Evolutionary conservation across 2,329 filamentous ascomycete genomes (phyloP), one percentile per base, ranked within the genome.

Genomic region (Neocucurbitaria cava): DNA sequence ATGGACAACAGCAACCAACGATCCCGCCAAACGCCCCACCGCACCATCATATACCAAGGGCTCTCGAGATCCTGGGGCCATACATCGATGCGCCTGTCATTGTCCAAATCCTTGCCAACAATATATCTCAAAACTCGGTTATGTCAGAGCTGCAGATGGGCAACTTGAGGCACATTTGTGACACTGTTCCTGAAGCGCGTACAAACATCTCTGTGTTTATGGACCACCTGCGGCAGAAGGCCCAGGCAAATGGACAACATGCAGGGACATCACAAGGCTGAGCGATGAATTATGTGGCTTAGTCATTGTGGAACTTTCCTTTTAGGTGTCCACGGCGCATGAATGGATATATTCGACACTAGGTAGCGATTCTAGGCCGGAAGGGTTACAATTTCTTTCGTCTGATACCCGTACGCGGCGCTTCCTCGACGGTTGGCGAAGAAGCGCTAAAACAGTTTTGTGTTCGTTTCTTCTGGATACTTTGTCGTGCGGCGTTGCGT

Each of bases 131-230:
- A 9, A 69, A 72, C 15, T 67, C 73, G 6, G 61, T 66, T 7
- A 73, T 80, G 24, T 65, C 66, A 9, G 70, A 74, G 42, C 65
- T 84, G 15, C 90, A 96, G 69, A 89, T 95, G 84, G 81, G 85
- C 50, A 85, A 95, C 24, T 85, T 97, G 58, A 82, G 84, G 46
- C 82, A 84, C 35, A 87, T 94, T 13, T 81, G 92, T 21, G 83
- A 87, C 45, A 80, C 82, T 10, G 87, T 92, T 49, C 85, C 87
- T 0, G 83, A 82, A 20, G 85, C 90, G 0, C 81, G 86, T 20
- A 83, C 87, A 1, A 86, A 92, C 56, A 69, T 80, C 10, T 57
- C 45, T 7, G 62, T 70, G 1, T 52, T 74, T 5, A 60, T 49
- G 1, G 55, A 69, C 23, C 65, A 71, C 35, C 30, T 74, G 35